Base-by-base conservation (phyloP, 2,329 filamentous ascomycete species). In the Fusarium illudens region DNA sequence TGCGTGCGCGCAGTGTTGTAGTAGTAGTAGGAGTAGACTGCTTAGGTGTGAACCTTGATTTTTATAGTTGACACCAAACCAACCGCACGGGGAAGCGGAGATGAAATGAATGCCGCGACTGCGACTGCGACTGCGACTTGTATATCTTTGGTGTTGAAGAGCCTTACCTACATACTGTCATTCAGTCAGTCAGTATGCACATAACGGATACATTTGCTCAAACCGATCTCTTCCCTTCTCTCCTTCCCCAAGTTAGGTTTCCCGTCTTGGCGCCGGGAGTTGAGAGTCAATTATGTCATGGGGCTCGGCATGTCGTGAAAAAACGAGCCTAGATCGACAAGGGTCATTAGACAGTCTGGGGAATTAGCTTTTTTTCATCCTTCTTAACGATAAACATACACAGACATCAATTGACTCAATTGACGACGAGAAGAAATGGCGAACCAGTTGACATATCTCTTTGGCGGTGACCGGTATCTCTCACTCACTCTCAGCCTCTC, bases 401-500 rank as follows among this genome's bases (percentile, higher is more conserved):
- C 29, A 42, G 29, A 12, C 39, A 48, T 56, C 33, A 42, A 42
- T 42, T 29, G 27, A 6, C 4, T 19, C 34, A 44, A 30, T 27
- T 58, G 27, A 62, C 10, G 19, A 37, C 7, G 5, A 20, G 10
- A 4, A 32, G 33, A 57, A 39, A 73, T 73, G 60, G 53, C 59
- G 7, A 55, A 65, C 50, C 59, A 71, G 17, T 58, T 75, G 46
- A 71, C 74, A 4, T 79, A 77, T 63, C 78, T 83, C 59, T 83
- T 80, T 33, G 81, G 81, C 25, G 80, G 80, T 36, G 73, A 77
- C 59, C 75, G 73, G 81, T 82, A 73, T 20, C 20, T 15, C n/a
- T 32, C 20, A 39, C 17, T 8, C 46, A 30, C 25, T 20, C 25
- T 8, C 46, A 30, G 19, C 17, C 25, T 37, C 32, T 12, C n/a